Base-by-base conservation (phyloP, 169 alveolate genomes). In the Sarcocystis neurona region DNA sequence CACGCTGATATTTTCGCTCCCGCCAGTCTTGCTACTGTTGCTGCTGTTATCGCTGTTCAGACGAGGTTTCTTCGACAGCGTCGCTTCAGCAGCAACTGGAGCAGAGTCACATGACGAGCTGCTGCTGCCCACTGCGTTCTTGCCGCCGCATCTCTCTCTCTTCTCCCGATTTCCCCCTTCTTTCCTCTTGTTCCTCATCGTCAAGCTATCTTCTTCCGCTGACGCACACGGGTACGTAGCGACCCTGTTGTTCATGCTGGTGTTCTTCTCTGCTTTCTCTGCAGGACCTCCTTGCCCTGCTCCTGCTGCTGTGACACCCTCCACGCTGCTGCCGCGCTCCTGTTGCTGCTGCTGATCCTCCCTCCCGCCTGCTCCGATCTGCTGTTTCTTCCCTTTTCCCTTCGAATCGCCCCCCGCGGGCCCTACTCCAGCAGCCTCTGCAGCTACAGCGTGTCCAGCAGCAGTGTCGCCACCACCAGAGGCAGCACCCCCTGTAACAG, bases 141-240 rank as follows among this genome's bases (percentile, higher is more conserved):
- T 53, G 30, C 66, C 66, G 30, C 30, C 23, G 66, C 23, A 12
- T 53, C 66, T 53, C 66, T 23, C 66, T 15, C 12, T 53, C 12
- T 53, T 23, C 23, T 53, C 66, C 12, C 23, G 30, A 15, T 53
- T 23, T 53, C 23, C 23, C 66, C 23, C 23, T 53, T 53, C 66
- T 15, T 53, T 53, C 66, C 23, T 53, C 66, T 12, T 53, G 12
- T 53, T 53, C 58, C 41, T 37, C 79, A 84, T 84, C 32, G 47
- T 27, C 8, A 48, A 66, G 47, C 37, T 60, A 27, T 84, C 89
- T 84, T 84, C 89, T 60, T 56, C 79, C 41, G 48, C 87, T 2
- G 20, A n/a, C n/a, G n/a, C n/a, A n/a, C n/a, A n/a, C n/a, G n/a
- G n/a, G n/a, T n/a, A n/a, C n/a, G n/a, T n/a, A 37, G 0, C 27